A percentile compares a stretch with the other conserved stretches of the same genome.
Evolutionary conservation across 805 yeast species (phyloP).

Genomic region (Monosporozyma aerobia): DNA sequence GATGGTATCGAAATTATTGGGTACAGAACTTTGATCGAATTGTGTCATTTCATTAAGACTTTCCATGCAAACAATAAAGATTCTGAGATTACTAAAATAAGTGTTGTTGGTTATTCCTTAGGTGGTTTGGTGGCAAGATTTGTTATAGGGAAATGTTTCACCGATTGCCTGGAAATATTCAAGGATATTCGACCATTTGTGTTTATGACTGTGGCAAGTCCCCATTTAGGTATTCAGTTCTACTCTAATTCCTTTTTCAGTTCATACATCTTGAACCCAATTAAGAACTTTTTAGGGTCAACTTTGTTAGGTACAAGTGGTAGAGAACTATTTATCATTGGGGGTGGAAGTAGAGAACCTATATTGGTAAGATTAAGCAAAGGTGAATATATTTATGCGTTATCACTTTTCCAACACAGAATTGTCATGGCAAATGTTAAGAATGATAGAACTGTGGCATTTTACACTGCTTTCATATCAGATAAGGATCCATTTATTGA

Average conservation of each 20-base stretch:
- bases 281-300: conserved; percentile 46
- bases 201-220: conserved; percentile 66
- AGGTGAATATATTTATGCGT: conserved; percentile 44
- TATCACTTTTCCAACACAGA: conserved; percentile 47
- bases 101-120: conserved; percentile 78
- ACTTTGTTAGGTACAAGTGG: conserved; percentile 60
- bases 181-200: conserved; percentile 49
- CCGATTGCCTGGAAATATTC: conserved; percentile 46
- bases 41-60: conserved; percentile 36
- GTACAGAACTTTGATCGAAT: conserved; percentile 58
- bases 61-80: conserved; percentile 17
- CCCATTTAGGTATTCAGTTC: conserved; percentile 60
- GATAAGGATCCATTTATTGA: conserved; percentile 63
- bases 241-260: conserved; percentile 25
- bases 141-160: conserved; percentile 57
- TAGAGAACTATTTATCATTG: conserved; percentile 54
- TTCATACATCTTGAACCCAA: conserved; percentile 8
- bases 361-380: conserved; percentile 36
- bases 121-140: conserved; percentile 83
- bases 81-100: conserved; percentile 37
- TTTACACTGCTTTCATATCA: conserved; percentile 73
- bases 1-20: conserved; percentile 78
- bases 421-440: conserved; percentile 62
- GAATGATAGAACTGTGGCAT: conserved; percentile 82
- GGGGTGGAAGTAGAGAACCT: conserved; percentile 26